Percentiles rank a stretch among this genome's conserved stretches.
phyloP scores from a whole-genome alignment of 139 green algal species.

The Astrephomene gubernaculifera region DNA sequence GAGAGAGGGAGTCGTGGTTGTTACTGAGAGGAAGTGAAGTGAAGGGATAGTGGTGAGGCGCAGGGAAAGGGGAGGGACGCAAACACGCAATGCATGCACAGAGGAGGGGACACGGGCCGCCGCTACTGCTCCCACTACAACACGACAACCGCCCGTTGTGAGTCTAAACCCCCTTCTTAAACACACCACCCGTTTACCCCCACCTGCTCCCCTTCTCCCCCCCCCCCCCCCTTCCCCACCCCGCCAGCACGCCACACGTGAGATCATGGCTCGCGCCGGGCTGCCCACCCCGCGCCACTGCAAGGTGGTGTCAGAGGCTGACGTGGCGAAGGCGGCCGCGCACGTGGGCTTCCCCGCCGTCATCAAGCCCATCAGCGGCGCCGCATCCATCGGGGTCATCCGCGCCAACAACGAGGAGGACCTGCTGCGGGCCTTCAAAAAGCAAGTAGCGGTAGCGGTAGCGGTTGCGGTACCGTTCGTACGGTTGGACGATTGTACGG shows the following conservation, averaged over 20 bases:
- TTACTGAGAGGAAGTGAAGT: too few species aligned
- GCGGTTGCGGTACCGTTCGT: too few species aligned
- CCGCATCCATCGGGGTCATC: conserved; percentile 90
- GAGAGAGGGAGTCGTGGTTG: too few species aligned
- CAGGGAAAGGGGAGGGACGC: too few species aligned
- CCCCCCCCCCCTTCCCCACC: not conserved
- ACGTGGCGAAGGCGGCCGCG: conserved; percentile 69
- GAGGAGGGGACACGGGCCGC: too few species aligned
- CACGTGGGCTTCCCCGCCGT: conserved; percentile 88
- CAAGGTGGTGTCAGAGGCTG: conserved; percentile 53
- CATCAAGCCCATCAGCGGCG: conserved; percentile 92
- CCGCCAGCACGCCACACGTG: conserved; percentile 70
- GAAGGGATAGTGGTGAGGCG: too few species aligned
- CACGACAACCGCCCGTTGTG: too few species aligned
- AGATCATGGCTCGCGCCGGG: conserved; percentile 70
- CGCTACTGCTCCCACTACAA: too few species aligned
- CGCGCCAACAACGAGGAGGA: conserved; percentile 76
- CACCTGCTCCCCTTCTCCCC: not conserved
- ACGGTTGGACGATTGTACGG: too few species aligned
- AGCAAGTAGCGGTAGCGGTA: too few species aligned
- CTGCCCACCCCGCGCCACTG: conserved; percentile 82
- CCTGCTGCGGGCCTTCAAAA: conserved; percentile 66
- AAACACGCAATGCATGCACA: too few species aligned
- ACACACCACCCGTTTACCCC: not conserved
- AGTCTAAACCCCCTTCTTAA: too few species aligned